Conservation (phyloP, 768 basidiomycete species). For the Pulveroboletus frians region DNA sequence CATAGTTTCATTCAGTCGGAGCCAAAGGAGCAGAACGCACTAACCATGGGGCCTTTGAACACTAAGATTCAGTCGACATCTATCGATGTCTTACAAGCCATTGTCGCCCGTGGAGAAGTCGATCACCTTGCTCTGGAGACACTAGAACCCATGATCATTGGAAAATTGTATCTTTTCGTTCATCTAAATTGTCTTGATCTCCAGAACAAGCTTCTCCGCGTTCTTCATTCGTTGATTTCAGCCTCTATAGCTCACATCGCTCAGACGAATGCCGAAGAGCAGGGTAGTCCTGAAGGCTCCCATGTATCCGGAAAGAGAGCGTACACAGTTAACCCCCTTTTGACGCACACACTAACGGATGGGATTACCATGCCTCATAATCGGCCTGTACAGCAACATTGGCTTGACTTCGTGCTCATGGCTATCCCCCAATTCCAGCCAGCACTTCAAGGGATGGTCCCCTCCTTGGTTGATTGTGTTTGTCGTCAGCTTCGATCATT, state of each 20-base stretch:
- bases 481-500: conserved; percentile 61
- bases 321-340: conserved; percentile 61
- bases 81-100: conserved; percentile 76
- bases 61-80: conserved; percentile 63
- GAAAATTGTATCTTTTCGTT: conserved; percentile 70
- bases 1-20: conserved; percentile 75
- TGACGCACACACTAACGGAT: conserved; percentile 76
- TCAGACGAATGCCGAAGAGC: conserved; percentile 31
- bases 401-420: conserved; percentile 95
- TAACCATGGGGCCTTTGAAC: conserved; percentile 60
- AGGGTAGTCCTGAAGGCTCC: conserved; percentile 31
- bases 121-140: conserved; percentile 53
- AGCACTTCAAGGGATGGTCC: conserved; percentile 57
- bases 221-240: conserved; percentile 81
- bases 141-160: conserved; percentile 66
- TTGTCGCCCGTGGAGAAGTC: conserved; percentile 79
- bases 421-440: conserved; percentile 83
- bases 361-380: conserved; percentile 69
- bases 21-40: conserved; percentile 44
- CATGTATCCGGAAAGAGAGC: conserved; percentile 27
- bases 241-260: conserved; percentile 42
- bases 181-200: conserved; percentile 70
- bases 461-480: conserved; percentile 75
- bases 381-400: conserved; percentile 82
- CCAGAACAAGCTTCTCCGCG: conserved; percentile 90